Base-by-base conservation (phyloP, 345 rosid species). In the Isatis tinctoria region DNA sequence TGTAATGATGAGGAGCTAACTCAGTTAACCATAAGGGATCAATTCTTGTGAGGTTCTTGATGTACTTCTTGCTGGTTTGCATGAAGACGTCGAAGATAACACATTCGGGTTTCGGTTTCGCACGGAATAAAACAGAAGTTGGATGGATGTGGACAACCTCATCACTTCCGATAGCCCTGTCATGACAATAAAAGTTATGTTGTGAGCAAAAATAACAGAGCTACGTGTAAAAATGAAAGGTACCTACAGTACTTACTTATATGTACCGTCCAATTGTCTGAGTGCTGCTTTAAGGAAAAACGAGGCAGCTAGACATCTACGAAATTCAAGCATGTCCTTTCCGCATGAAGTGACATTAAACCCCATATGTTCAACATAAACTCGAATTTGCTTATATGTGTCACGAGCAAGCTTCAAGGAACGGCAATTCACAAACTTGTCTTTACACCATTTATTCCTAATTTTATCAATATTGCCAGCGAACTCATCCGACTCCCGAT, bases 281-380 rank as follows among this genome's bases (percentile, higher is more conserved):
- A 85, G 72, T 60, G 96, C 98, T 28, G 98, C 98, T 79, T 91
- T 90, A 63, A 91, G 90, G 84, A 94, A 94, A 84, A 94, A 94
- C 14, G 97, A 85, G 49, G 96, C 88, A 27, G 95, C 89, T 20
- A 94, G 97, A 81, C 98, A 94, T 83, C 90, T 88, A 32, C 89
- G 87, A 73, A 87, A 90, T 80, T 83, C 91, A 76, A 88, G 86
- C 71, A 75, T 70, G 78, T 90, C 96, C 13, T 86, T 87, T 22
- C 95, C 96, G 44, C 97, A 90, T 47, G 98, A 91, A 72, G 90
- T 81, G 54, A 89, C 64, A 60, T 18, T 60, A 76, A 94, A 87
- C 37, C 91, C 91, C 93, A 94, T 89, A 78, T 88, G 96, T 67
- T 86, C 84, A 74, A 85, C 84, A 39, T 85, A 88, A 26, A 82